Conservation (phyloP, 2,329 filamentous ascomycete genomes). For the Neofusicoccum kwambonambiense region DNA sequence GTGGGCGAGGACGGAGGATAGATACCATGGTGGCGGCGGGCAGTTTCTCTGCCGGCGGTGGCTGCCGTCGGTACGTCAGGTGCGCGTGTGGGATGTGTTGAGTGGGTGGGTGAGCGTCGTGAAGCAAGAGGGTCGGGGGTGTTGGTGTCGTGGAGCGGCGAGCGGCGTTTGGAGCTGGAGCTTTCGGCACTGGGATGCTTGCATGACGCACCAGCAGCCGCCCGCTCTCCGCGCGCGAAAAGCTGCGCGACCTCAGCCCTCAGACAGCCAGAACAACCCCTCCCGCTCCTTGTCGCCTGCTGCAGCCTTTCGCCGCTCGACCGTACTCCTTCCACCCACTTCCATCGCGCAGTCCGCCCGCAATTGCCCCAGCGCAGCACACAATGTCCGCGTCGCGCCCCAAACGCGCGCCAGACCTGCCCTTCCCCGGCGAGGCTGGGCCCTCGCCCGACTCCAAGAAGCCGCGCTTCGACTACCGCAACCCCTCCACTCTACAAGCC, state of each 20-base stretch:
- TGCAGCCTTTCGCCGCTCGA: too few relatives aligned
- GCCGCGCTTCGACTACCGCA: conserved; percentile 89
- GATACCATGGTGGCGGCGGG: conserved; percentile 33
- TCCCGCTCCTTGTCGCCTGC: too few relatives aligned
- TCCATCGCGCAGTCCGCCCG: background rate
- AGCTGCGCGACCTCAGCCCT: conserved; percentile 11
- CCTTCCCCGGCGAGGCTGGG: conserved; percentile 54
- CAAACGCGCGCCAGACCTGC: conserved; percentile 60
- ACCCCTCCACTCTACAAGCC: conserved; percentile 86
- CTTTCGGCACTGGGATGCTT: conserved; percentile 1
- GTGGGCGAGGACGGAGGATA: conserved; percentile 21
- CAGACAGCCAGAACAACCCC: background rate
- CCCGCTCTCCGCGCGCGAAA: conserved; percentile 5
- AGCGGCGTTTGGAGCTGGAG: conserved; percentile 7
- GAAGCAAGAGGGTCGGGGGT: background rate
- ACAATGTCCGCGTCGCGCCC: conserved; percentile 61
- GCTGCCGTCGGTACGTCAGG: background rate
- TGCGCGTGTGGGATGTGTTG: background rate
- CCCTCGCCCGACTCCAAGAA: conserved; percentile 59
- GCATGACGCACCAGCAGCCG: conserved; percentile 1
- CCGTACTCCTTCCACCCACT: background rate
- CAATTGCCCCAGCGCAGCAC: background rate
- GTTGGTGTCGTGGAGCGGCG: background rate
- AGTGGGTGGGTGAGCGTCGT: background rate
- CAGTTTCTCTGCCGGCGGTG: background rate